These are phyloP conservation scores for Canavalia ensiformis DNA, from an alignment of 306 rosid genomes.

Conservation along the genomic window DNA sequence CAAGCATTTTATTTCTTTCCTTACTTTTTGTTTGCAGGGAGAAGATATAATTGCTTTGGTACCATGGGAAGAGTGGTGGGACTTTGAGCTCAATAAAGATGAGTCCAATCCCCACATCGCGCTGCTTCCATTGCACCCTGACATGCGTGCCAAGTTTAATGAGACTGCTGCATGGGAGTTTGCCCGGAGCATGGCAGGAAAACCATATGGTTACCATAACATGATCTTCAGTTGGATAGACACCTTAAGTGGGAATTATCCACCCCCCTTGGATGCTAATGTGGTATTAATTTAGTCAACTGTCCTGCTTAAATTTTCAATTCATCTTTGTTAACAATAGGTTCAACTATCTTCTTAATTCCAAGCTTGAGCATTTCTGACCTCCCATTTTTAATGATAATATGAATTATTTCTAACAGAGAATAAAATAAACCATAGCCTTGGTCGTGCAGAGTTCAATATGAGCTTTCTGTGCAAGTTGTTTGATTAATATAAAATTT, in stretches of 20 bases:
- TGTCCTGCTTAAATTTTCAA: constrained; percentile 31
- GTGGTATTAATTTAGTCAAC: constrained; percentile 60
- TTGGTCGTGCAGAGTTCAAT: constrained; percentile 34
- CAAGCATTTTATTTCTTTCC: constrained; percentile 35
- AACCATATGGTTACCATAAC: constrained; percentile 96
- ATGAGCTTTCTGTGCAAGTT: constrained; percentile 13
- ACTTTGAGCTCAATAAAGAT: constrained; percentile 82
- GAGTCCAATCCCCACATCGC: constrained; percentile 94
- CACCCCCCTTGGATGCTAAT: constrained; percentile 98
- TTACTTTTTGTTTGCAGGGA: constrained; percentile 67
- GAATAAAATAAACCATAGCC: constrained; percentile 28
- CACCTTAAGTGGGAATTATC: constrained; percentile 77
- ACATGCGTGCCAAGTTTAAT: constrained; percentile 78
- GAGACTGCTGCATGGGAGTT: constrained; percentile 99
- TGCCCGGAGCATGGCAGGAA: constrained; percentile 83
- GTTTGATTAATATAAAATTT: constrained; percentile 11
- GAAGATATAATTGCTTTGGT: constrained; percentile 83
- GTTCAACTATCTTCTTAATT: constrained; percentile 25
- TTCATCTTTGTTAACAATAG: constrained; percentile 23
- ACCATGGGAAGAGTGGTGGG: constrained; percentile 99
- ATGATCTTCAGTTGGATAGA: constrained; percentile 99
- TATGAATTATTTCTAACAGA: constrained; percentile 17
- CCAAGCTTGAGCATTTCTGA: background rate
- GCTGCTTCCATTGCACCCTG: constrained; percentile 91
- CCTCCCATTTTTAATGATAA: constrained; percentile 17